These are phyloP conservation scores for Gyrodon lividus DNA, from an alignment of 768 basidiomycete species.

Conservation along the genomic window DNA sequence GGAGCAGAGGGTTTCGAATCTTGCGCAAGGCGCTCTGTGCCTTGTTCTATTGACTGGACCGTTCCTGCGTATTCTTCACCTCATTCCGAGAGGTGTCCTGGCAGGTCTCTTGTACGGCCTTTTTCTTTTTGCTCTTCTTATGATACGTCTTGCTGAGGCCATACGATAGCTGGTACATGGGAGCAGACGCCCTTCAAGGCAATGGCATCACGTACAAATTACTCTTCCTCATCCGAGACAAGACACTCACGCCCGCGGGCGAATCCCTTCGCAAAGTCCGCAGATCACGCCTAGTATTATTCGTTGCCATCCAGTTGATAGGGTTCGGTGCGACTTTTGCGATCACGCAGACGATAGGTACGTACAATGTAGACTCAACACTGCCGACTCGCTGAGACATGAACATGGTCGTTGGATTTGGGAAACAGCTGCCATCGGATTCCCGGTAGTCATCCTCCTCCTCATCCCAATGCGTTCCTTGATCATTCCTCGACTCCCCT, in stretches of 20 bases:
- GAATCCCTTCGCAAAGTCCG: slow-evolving; percentile 80
- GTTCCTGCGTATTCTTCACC: slow-evolving; percentile 72
- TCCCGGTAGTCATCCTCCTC: slow-evolving; percentile 84
- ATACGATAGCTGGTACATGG: slow-evolving; percentile 81
- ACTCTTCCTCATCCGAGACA: slow-evolving; percentile 77
- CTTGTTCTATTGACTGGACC: slow-evolving; percentile 80
- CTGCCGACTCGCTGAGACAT: background rate
- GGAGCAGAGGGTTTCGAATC: slow-evolving; percentile 91
- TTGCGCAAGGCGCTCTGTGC: slow-evolving; percentile 78
- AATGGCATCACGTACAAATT: slow-evolving; percentile 85
- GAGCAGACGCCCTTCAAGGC: slow-evolving; percentile 71
- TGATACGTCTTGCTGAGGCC: slow-evolving; percentile 4
- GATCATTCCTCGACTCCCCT: slow-evolving; percentile 72
- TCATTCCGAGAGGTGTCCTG: slow-evolving; percentile 81
- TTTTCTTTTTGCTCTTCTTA: slow-evolving; percentile 25
- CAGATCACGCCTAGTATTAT: slow-evolving; percentile 69
- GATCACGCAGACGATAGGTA: slow-evolving; percentile 87
- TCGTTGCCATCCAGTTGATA: slow-evolving; percentile 70
- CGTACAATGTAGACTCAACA: slow-evolving; percentile 8
- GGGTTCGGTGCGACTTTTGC: slow-evolving; percentile 90
- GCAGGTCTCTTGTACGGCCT: slow-evolving; percentile 91
- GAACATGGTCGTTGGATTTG: background rate
- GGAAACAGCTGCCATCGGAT: slow-evolving; percentile 76
- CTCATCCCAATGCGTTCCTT: slow-evolving; percentile 74
- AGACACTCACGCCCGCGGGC: slow-evolving; percentile 50